phyloP scores from a whole-genome alignment of 257 asterid species.

The Gardenia jasminoides region DNA sequence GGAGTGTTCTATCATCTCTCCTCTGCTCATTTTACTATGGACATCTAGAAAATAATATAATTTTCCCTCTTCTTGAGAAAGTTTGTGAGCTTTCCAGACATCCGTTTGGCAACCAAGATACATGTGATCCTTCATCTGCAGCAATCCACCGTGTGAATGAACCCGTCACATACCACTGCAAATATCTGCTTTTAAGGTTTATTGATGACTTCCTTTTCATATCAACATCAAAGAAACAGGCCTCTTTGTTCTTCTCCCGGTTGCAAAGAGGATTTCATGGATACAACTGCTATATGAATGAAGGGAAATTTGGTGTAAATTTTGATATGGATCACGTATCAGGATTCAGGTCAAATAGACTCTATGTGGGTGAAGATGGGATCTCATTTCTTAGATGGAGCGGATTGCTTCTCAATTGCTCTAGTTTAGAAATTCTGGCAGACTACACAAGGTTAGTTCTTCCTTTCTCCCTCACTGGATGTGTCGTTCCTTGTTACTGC shows the following conservation, averaged over 20 bases:
- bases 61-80: slow-evolving; percentile 69
- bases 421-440: slow-evolving; percentile 89
- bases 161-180: slow-evolving; percentile 25
- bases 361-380: slow-evolving; percentile 59
- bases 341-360: slow-evolving; percentile 42
- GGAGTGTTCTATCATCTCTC: slow-evolving; percentile 75
- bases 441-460: slow-evolving; percentile 73
- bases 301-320: slow-evolving; percentile 68
- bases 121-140: slow-evolving; percentile 29
- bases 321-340: slow-evolving; percentile 38
- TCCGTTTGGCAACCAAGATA: slow-evolving; percentile 20
- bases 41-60: slow-evolving; percentile 64
- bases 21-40: slow-evolving; percentile 87
- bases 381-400: slow-evolving; percentile 84
- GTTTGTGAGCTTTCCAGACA: slow-evolving; percentile 22
- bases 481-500: background rate
- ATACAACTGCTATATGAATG: slow-evolving; percentile 85
- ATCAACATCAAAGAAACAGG: slow-evolving; percentile 80
- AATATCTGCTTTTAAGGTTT: slow-evolving; percentile 65
- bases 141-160: slow-evolving; percentile 16
- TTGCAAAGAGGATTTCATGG: slow-evolving; percentile 67
- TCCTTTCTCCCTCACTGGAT: slow-evolving; percentile 6
- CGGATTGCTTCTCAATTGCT: slow-evolving; percentile 75
- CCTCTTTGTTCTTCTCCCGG: slow-evolving; percentile 62
- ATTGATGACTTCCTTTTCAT: slow-evolving; percentile 79